Percentiles rank a stretch among this genome's conserved stretches.
These are phyloP conservation scores for Adiantum capillusveneris DNA, from an alignment of 75 land plant species.

Conservation along the genomic window DNA sequence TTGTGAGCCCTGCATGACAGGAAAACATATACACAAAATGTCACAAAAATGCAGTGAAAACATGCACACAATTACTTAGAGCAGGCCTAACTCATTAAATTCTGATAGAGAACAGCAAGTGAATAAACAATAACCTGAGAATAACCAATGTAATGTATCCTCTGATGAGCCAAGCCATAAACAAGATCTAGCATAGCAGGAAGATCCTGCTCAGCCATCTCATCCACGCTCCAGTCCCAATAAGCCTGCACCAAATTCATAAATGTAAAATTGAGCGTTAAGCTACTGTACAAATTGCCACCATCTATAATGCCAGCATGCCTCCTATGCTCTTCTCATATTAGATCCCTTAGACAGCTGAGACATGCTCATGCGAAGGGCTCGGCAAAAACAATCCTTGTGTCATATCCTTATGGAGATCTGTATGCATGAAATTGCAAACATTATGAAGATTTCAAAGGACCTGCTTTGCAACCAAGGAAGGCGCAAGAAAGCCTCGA, in stretches of 20 bases:
- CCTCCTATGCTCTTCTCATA: background rate
- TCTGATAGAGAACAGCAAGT: too few species aligned
- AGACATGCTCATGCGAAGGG: too few species aligned
- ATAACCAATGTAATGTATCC: slow-evolving; percentile 24
- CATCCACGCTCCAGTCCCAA: slow-evolving; percentile 51
- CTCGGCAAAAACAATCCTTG: too few species aligned
- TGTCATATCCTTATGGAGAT: background rate
- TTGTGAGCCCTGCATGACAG: slow-evolving; percentile 56
- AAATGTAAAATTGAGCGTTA: background rate
- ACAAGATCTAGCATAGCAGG: slow-evolving; percentile 28
- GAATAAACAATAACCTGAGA: too few species aligned
- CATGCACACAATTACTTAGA: too few species aligned
- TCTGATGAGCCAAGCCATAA: slow-evolving; percentile 5
- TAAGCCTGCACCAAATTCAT: slow-evolving; percentile 23
- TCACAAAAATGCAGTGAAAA: too few species aligned
- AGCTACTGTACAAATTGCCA: too few species aligned
- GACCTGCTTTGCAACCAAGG: too few species aligned
- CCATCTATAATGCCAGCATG: slow-evolving; percentile 1
- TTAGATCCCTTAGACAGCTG: too few species aligned
- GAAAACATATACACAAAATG: too few species aligned
- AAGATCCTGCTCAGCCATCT: slow-evolving; percentile 30
- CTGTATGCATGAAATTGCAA: background rate
- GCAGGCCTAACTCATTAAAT: too few species aligned
- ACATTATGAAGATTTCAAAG: background rate
- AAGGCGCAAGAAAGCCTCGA: too few species aligned